These are phyloP conservation scores for Aureobasidium sp. DNA, from an alignment of 2,329 filamentous ascomycete genomes.

Conservation along the genomic window DNA sequence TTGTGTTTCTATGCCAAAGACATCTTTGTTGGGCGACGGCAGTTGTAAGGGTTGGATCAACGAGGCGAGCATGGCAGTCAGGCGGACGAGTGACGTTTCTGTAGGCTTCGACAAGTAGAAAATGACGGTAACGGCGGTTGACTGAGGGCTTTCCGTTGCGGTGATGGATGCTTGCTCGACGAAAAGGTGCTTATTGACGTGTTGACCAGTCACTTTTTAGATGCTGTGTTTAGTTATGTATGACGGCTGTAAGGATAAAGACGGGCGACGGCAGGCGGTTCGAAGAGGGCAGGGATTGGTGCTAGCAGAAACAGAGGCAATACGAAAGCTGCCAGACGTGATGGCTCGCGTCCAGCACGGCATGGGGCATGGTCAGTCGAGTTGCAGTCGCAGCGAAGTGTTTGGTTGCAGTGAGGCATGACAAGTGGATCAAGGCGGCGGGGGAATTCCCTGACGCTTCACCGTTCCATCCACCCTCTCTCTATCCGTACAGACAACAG, in stretches of 20 bases:
- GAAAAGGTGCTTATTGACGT: neutral
- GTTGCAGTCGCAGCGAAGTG: neutral
- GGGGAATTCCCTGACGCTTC: neutral
- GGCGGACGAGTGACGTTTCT: slow-evolving; percentile 5
- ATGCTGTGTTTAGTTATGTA: slow-evolving; percentile 1
- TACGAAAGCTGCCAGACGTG: slow-evolving; percentile 5
- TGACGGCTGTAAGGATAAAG: neutral
- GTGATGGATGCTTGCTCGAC: neutral
- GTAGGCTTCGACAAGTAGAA: neutral
- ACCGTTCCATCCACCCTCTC: neutral
- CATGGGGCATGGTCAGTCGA: slow-evolving; percentile 1
- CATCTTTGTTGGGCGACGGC: slow-evolving; percentile 7
- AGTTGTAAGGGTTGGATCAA: slow-evolving; percentile 4
- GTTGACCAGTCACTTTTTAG: neutral
- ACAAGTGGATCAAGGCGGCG: neutral
- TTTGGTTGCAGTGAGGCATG: slow-evolving; percentile 2
- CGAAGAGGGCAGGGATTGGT: neutral
- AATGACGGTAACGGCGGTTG: neutral
- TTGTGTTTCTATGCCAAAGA: neutral
- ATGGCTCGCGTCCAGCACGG: slow-evolving; percentile 3
- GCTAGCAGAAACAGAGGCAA: neutral
- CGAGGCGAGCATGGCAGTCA: slow-evolving; percentile 16
- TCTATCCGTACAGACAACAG: neutral
- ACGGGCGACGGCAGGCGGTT: neutral
- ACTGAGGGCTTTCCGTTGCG: neutral